A percentile compares a stretch with the other conserved stretches of the same genome.
Conservation (phyloP, 768 basidiomycete genomes). For the Pleurotus tuber-regium region DNA sequence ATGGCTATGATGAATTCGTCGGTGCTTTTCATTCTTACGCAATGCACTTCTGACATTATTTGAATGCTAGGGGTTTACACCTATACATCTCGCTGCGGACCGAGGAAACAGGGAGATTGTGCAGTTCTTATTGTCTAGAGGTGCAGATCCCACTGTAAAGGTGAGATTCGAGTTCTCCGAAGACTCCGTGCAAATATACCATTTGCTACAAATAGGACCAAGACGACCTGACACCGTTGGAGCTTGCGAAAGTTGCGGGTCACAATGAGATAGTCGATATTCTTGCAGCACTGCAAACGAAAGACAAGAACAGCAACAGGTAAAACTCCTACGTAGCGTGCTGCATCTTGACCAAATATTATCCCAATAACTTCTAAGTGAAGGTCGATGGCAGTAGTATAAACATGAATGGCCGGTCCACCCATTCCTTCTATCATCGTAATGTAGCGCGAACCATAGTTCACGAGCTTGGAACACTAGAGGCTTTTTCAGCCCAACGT, state of each 20-base stretch:
- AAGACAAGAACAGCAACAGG: no score
- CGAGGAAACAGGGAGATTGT: slow-evolving; percentile 65
- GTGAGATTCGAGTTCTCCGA: slow-evolving; percentile 31
- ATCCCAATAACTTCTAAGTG: no score
- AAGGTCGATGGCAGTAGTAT: no score
- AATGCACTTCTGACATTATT: neutral
- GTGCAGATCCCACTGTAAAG: slow-evolving; percentile 64
- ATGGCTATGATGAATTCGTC: slow-evolving; percentile 74
- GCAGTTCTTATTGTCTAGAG: slow-evolving; percentile 53
- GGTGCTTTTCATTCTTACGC: slow-evolving; percentile 22
- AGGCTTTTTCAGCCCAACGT: slow-evolving; percentile 46
- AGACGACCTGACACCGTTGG: slow-evolving; percentile 59
- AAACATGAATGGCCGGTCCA: no score
- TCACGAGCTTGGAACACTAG: slow-evolving; percentile 13
- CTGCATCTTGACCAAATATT: no score
- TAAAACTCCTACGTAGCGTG: no score
- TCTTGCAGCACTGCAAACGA: slow-evolving; percentile 20
- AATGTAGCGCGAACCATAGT: neutral
- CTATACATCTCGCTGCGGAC: slow-evolving; percentile 85
- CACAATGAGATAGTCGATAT: slow-evolving; percentile 49
- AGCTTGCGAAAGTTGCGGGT: slow-evolving; percentile 59
- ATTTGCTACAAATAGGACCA: no score
- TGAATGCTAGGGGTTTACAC: slow-evolving; percentile 72
- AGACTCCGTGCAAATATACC: no score
- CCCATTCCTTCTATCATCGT: no score